A percentile compares a stretch with the other conserved stretches of the same genome.
phyloP scores from a whole-genome alignment of 306 rosid genomes.

The Cicer judaicum region DNA sequence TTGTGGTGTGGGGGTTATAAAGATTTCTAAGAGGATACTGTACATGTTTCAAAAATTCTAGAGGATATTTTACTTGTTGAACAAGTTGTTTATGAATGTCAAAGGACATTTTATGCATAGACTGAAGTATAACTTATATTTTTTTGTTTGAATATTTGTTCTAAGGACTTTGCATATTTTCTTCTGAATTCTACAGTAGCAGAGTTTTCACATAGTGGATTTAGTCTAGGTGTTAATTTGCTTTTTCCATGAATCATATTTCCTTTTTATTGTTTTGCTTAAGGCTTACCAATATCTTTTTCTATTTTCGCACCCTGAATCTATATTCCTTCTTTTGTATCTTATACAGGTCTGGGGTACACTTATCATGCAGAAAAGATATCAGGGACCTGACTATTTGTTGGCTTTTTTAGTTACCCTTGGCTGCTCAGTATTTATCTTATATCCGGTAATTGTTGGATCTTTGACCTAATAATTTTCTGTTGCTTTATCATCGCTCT shows the following conservation, averaged over 20 bases:
- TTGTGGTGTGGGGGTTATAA: conserved; percentile 6
- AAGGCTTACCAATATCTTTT: background rate
- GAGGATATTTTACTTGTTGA: conserved; percentile 14
- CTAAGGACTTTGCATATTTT: conserved; percentile 9
- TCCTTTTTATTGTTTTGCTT: background rate
- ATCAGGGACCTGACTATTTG: conserved; percentile 73
- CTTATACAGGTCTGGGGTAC: conserved; percentile 88
- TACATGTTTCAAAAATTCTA: background rate
- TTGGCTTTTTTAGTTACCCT: conserved; percentile 77
- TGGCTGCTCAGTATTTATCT: conserved; percentile 88
- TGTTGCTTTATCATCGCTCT: conserved; percentile 4
- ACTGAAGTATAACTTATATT: background rate
- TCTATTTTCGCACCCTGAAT: conserved; percentile 1
- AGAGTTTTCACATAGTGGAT: conserved; percentile 8
- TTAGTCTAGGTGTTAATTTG: background rate
- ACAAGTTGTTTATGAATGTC: conserved; percentile 24
- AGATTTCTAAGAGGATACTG: background rate
- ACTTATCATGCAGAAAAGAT: conserved; percentile 90
- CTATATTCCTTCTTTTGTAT: conserved; percentile 31
- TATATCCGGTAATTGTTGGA: conserved; percentile 75
- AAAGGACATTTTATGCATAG: conserved; percentile 35
- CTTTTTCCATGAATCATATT: conserved; percentile 4
- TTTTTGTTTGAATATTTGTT: conserved; percentile 28
- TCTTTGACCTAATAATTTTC: conserved; percentile 38
- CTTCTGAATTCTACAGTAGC: conserved; percentile 5